Base-by-base conservation (phyloP, 1,284 basidiomycete species). In the Anthracocystis walkeri region DNA sequence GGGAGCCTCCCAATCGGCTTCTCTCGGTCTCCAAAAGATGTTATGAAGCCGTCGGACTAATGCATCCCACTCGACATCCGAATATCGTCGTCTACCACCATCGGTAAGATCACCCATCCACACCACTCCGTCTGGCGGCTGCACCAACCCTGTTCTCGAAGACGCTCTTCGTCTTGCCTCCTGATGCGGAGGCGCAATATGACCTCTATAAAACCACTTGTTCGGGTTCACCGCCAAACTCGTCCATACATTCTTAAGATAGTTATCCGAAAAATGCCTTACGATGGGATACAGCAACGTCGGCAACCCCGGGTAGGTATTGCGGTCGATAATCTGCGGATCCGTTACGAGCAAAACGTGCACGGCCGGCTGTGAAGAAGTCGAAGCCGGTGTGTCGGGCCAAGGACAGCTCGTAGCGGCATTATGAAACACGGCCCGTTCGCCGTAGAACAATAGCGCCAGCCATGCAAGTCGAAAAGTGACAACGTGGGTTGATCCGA, bases 101-200 rank as follows among this genome's bases (percentile, higher is more conserved):
- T 80, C 78, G 6, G 75, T 71, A 0, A 80, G 59, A 29, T 79
- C 78, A 20, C 78, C 78, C 70, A 79, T 63, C 73, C 73, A 78
- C 21, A 80, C 51, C 18, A 78, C 66, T 16, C 60, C 73, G 40
- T 78, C 73, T 12, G 75, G 71, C 18, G 73, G 63, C 35, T 48
- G 54, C 38, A 58, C 66, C 7, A 70, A 51, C 16, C 44, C 49
- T 11, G 54, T 12, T 8, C 38, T 49, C 7, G 52, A 45, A 7
- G 11, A 7, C 27, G 25, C 7, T 3, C 45, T 48, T 0, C 62
- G 51, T 48, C 33, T 44, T 20, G 62, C 40, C 46, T 59, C 25
- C 18, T 48, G 46, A 18, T 54, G 16, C 7, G 60, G 55, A 20
- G 69, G 27, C 3, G 52, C 40, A 46, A 75, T 56, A 38, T 56